Evolutionary conservation across 2,329 filamentous ascomycete species (phyloP).

Genomic region (Tolypocladium ophioglossoides): DNA sequence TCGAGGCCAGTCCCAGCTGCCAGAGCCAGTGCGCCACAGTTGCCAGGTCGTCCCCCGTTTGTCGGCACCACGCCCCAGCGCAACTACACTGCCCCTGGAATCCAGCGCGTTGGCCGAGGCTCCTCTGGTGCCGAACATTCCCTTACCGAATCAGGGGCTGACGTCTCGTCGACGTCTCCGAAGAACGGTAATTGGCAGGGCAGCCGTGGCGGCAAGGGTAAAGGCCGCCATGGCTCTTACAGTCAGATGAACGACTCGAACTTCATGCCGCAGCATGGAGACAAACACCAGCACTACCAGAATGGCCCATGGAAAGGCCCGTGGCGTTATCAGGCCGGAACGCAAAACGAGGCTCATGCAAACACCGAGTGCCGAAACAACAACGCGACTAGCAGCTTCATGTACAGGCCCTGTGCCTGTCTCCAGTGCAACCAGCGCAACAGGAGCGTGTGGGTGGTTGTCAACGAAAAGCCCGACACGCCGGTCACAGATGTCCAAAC

Average conservation of each 20-base stretch:
- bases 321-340: background rate
- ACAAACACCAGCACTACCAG: background rate
- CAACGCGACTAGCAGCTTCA: slow-evolving; percentile 1
- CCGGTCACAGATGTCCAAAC: slow-evolving; percentile 12
- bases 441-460: slow-evolving; percentile 18
- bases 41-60: background rate
- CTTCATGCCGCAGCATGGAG: background rate
- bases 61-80: background rate
- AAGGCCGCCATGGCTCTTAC: background rate
- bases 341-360: background rate
- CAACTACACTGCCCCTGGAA: background rate
- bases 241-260: background rate
- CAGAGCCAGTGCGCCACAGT: background rate
- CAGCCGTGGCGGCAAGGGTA: background rate
- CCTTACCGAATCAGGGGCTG: background rate
- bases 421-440: slow-evolving; percentile 17
- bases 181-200: slow-evolving; percentile 1
- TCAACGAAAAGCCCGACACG: slow-evolving; percentile 3
- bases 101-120: background rate
- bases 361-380: slow-evolving; percentile 12
- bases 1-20: too few relatives aligned
- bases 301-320: background rate
- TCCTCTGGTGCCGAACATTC: background rate
- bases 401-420: slow-evolving; percentile 20
- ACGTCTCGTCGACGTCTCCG: background rate